These are phyloP conservation scores for Tolypocladium endophyticum DNA, from an alignment of 2,329 filamentous ascomycete genomes.

Conservation along the genomic window DNA sequence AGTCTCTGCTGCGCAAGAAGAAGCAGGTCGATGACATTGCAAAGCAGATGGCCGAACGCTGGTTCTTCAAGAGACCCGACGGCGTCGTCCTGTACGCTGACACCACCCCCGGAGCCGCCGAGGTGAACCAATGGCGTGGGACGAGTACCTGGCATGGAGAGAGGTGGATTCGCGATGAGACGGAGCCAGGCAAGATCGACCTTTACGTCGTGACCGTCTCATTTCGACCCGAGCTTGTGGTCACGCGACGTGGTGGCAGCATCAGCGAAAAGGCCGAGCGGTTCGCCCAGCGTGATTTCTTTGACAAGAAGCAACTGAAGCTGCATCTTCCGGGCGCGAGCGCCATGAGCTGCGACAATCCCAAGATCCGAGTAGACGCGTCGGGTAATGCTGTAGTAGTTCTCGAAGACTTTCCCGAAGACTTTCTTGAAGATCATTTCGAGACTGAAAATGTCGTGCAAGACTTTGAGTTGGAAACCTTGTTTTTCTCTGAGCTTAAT, in stretches of 20 bases:
- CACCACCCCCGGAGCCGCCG: conserved; percentile 9
- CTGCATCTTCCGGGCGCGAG: not conserved
- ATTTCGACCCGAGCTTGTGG: conserved; percentile 14
- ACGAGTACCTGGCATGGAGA: conserved; percentile 26
- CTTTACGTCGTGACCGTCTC: conserved; percentile 32
- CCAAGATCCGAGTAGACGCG: not conserved
- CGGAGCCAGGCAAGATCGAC: conserved; percentile 23
- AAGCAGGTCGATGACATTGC: conserved; percentile 34
- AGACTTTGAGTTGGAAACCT: too few relatives aligned
- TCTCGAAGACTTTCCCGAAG: too few relatives aligned
- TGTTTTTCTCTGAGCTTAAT: too few relatives aligned
- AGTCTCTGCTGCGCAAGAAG: conserved; percentile 34
- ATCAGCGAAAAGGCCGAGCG: conserved; percentile 5
- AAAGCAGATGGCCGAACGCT: conserved; percentile 19
- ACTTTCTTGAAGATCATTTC: too few relatives aligned
- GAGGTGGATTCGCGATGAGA: conserved; percentile 33
- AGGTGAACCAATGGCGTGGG: conserved; percentile 31
- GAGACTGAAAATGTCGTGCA: too few relatives aligned
- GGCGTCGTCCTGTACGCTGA: conserved; percentile 19
- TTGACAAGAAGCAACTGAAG: not conserved
- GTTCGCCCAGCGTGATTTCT: not conserved
- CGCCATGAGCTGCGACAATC: not conserved
- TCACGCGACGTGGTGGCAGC: conserved; percentile 10
- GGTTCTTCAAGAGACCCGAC: conserved; percentile 23
- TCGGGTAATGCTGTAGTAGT: too few relatives aligned